These are phyloP conservation scores for Pseudogymnoascus sp. DNA, from an alignment of 2,329 filamentous ascomycete genomes.

Conservation along the genomic window DNA sequence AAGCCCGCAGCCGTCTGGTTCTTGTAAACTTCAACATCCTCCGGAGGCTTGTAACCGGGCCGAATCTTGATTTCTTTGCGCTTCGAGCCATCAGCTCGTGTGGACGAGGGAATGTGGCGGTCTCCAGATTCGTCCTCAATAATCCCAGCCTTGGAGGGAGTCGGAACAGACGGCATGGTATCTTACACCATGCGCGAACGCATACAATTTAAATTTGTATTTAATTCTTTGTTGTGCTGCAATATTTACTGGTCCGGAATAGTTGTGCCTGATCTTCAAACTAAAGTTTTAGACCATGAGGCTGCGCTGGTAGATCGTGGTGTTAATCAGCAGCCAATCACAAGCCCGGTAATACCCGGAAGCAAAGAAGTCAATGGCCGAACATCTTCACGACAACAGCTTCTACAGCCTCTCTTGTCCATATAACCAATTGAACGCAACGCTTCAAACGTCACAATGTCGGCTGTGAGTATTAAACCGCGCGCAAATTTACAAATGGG, in stretches of 20 bases:
- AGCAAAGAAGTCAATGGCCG: conserved; percentile 11
- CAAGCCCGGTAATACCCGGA: conserved; percentile 12
- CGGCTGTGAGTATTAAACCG: conserved; percentile 17
- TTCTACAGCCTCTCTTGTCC: conserved; percentile 12
- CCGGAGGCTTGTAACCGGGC: conserved; percentile 86
- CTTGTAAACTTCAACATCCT: conserved; percentile 94
- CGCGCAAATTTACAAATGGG: background rate
- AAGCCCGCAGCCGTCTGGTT: conserved; percentile 82
- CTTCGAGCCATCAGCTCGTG: conserved; percentile 80
- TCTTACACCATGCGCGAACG: background rate
- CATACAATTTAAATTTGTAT: background rate
- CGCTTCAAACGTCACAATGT: conserved; percentile 25
- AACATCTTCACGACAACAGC: conserved; percentile 18
- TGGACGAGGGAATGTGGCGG: conserved; percentile 81
- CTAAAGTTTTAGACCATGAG: background rate
- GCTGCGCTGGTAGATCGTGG: background rate
- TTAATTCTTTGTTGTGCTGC: background rate
- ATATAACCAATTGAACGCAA: conserved; percentile 11
- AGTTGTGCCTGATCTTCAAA: background rate
- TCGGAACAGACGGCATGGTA: conserved; percentile 32
- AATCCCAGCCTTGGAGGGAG: conserved; percentile 59
- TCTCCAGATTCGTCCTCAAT: conserved; percentile 68
- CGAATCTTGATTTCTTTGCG: conserved; percentile 90
- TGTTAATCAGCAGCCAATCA: conserved; percentile 14
- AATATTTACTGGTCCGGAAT: background rate